Evolutionary conservation across 169 alveolate species (phyloP).

Genomic region (Plasmodium sp.): DNA sequence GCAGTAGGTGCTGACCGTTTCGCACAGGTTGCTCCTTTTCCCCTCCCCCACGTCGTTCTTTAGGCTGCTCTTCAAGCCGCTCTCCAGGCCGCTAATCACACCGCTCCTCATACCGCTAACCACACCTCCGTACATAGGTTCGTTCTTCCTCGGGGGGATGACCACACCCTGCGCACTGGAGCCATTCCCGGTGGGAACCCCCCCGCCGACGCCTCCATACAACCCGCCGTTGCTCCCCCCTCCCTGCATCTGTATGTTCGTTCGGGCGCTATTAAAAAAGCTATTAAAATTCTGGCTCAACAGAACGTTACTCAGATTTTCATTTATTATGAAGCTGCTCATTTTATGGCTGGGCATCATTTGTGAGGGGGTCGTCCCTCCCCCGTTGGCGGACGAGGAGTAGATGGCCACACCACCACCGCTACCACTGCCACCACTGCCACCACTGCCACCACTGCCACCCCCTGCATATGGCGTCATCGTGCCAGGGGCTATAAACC

Average conservation of each 20-base stretch:
- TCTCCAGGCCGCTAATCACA: neutral
- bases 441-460: neutral
- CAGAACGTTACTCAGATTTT: neutral
- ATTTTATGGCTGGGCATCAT: neutral
- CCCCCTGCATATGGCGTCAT: neutral
- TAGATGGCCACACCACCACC: neutral
- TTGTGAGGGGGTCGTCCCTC: neutral
- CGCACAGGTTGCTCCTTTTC: neutral
- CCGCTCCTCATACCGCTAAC: no score
- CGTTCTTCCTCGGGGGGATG: neutral
- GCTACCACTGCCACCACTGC: neutral
- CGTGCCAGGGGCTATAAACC: neutral
- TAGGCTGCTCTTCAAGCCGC: neutral
- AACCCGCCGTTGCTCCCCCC: neutral
- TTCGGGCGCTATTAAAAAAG: neutral
- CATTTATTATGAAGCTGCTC: neutral
- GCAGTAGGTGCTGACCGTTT: neutral
- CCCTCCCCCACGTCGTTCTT: neutral
- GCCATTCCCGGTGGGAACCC: neutral
- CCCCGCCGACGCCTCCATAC: neutral
- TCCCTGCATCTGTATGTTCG: neutral
- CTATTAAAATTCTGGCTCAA: constrained; percentile 6
- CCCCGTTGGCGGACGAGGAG: neutral
- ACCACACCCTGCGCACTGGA: neutral
- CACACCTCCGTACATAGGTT: neutral